phyloP scores from a whole-genome alignment of 75 land plant species.

The Ceratopteris richardii region DNA sequence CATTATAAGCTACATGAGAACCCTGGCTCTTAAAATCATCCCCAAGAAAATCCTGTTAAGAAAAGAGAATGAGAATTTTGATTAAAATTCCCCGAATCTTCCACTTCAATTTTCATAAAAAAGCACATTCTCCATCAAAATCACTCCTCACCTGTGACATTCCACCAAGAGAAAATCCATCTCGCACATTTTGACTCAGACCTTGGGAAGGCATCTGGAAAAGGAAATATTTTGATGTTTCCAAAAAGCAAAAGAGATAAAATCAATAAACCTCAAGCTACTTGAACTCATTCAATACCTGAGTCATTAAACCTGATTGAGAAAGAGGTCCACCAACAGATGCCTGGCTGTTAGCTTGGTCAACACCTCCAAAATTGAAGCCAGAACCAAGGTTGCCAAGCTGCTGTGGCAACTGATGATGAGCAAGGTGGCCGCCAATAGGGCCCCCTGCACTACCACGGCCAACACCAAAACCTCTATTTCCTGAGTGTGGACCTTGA shows the following conservation, averaged over 20 bases:
- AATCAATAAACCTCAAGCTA: no score
- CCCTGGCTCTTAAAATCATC: constrained; percentile 99
- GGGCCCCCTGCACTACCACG: constrained; percentile 90
- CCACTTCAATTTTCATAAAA: no score
- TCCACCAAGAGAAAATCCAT: constrained; percentile 89
- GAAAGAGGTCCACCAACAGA: constrained; percentile 78
- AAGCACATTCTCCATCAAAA: no score
- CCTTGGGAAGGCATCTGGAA: constrained; percentile 71
- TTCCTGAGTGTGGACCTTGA: constrained; percentile 79
- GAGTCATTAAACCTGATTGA: constrained; percentile 73
- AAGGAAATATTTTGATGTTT: no score
- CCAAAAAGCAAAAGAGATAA: no score
- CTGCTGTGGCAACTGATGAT: constrained; percentile 83
- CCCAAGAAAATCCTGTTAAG: constrained; percentile 73
- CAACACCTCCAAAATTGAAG: constrained; percentile 75
- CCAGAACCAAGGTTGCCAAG: constrained; percentile 57
- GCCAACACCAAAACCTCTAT: constrained; percentile 81
- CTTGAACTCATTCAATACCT: constrained; percentile 33
- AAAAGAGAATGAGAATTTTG: no score
- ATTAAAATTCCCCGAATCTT: no score
- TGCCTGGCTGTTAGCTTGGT: constrained; percentile 79
- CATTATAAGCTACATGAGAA: constrained; percentile 88
- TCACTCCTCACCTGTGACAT: constrained; percentile 80
- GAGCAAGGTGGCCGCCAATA: constrained; percentile 89
- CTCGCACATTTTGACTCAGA: constrained; percentile 73